phyloP scores from a whole-genome alignment of 306 rosid genomes.

The Ochetophila trinervis region DNA sequence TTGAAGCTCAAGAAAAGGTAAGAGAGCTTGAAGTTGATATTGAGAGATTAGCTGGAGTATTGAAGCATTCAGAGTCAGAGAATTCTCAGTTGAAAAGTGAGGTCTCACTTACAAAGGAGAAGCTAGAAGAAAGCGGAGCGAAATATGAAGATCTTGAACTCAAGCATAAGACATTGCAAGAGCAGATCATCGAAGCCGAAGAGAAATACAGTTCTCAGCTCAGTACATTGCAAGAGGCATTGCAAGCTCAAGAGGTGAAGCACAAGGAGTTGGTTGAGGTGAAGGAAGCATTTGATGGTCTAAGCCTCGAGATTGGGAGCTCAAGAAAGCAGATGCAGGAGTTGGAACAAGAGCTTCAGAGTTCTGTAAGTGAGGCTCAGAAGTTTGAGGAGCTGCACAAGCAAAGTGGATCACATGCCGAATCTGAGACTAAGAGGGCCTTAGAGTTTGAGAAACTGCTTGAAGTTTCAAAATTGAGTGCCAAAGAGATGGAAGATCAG shows the following conservation, averaged over 20 bases:
- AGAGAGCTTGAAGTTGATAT: slow-evolving; percentile 74
- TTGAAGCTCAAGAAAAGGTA: slow-evolving; percentile 81
- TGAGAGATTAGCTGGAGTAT: slow-evolving; percentile 46
- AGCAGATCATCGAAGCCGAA: slow-evolving; percentile 58
- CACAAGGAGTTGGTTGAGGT: slow-evolving; percentile 59
- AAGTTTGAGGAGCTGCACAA: slow-evolving; percentile 86
- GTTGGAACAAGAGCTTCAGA: slow-evolving; percentile 57
- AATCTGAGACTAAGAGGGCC: slow-evolving; percentile 65
- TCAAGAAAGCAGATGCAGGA: slow-evolving; percentile 62
- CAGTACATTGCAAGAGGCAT: slow-evolving; percentile 57
- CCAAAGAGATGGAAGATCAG: slow-evolving; percentile 63
- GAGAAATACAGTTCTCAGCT: slow-evolving; percentile 59
- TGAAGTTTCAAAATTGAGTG: slow-evolving; percentile 55
- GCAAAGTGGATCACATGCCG: slow-evolving; percentile 78
- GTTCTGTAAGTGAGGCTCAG: slow-evolving; percentile 48
- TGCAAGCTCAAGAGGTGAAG: slow-evolving; percentile 65
- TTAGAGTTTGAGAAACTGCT: slow-evolving; percentile 67
- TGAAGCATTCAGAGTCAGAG: slow-evolving; percentile 75
- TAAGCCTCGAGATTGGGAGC: slow-evolving; percentile 61
- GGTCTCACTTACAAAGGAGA: slow-evolving; percentile 52
- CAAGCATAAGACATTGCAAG: slow-evolving; percentile 62
- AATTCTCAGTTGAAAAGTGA: slow-evolving; percentile 69
- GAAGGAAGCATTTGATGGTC: slow-evolving; percentile 64
- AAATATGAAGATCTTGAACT: slow-evolving; percentile 61
- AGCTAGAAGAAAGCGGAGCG: slow-evolving; percentile 54